These are phyloP conservation scores for Helicostylum pulchrum DNA, from an alignment of 192 early-diverging fungal genomes.

Conservation along the genomic window DNA sequence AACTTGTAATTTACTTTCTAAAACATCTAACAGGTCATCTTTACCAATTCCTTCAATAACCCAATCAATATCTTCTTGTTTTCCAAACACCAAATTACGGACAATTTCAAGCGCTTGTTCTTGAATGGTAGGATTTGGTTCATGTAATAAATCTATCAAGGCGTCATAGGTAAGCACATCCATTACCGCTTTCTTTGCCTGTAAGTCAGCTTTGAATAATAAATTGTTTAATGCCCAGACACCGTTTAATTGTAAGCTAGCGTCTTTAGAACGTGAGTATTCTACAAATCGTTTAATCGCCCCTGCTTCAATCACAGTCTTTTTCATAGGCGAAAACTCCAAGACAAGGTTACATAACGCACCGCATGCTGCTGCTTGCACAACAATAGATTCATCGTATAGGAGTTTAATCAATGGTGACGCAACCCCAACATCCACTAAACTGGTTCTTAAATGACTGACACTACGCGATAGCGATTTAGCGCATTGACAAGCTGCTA, in stretches of 20 bases:
- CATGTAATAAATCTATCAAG: conserved; percentile 58
- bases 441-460: conserved; percentile 68
- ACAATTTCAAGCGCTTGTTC: conserved; percentile 75
- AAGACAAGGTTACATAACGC: conserved; percentile 83
- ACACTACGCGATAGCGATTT: conserved; percentile 73
- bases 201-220: conserved; percentile 64
- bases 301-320: conserved; percentile 67
- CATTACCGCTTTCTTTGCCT: conserved; percentile 67
- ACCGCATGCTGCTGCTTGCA: conserved; percentile 68
- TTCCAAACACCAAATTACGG: conserved; percentile 67
- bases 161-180: conserved; percentile 58
- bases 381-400: conserved; percentile 54
- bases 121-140: conserved; percentile 59
- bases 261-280: conserved; percentile 47
- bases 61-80: conserved; percentile 30
- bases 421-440: conserved; percentile 76
- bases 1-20: conserved; percentile 59
- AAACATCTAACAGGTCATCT: conserved; percentile 48
- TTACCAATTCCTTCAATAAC: conserved; percentile 71
- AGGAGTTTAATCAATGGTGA: conserved; percentile 67
- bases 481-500: conserved; percentile 79
- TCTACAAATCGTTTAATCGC: conserved; percentile 68
- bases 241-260: conserved; percentile 62
- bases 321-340: conserved; percentile 80
- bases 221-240: conserved; percentile 85